Evolutionary conservation across 192 early-diverging fungal species (phyloP), one percentile per base, ranked within the genome.

Genomic region (Backusella westeae): DNA sequence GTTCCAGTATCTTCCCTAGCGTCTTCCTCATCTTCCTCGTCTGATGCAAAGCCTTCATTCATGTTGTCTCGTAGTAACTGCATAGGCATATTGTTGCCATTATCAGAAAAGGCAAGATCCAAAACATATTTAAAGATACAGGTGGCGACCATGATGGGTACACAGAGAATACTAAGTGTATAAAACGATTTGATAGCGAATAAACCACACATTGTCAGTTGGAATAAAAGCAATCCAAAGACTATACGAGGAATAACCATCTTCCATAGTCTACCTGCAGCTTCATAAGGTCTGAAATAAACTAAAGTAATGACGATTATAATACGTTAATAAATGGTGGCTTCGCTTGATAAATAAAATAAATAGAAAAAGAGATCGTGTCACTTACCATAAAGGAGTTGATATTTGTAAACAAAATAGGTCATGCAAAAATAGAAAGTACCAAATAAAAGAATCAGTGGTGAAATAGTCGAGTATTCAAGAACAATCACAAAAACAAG

Each of bases 381-480:
- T 26, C 8, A 59, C 74, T 35, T 83, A 85, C 84, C 84, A 84
- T 93, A 93, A 26, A 94, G 85, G 9, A 94, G 78, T 67, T 90
- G 86, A 74, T 95, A 95, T 80, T 94, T 94, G 87, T 86, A 90
- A 10, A 90, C 88, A n/a, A 93, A 69, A 39, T 89, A 92, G 0
- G 86, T 87, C 10, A 92, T 74, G 12, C 81, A 80, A 78, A 89
- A 94, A 77, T 92, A 95, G 4, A 91, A 66, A 4, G 86, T 78
- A 0, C 90, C 91, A 79, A 91, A 90, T 4, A 90, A 41, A 12
- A 95, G 83, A 36, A 95, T 93, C 23, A 91, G 76, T 15, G 93
- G 93, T 36, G 86, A 83, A 26, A 95, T 86, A 15, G 87, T 87
- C 34, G 91, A 91, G 77, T 95, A 95, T 15, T 90, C 85, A 73